A percentile compares a stretch with the other conserved stretches of the same genome.
Conservation (phyloP, 768 basidiomycete genomes). For the Tulasnella sp. region DNA sequence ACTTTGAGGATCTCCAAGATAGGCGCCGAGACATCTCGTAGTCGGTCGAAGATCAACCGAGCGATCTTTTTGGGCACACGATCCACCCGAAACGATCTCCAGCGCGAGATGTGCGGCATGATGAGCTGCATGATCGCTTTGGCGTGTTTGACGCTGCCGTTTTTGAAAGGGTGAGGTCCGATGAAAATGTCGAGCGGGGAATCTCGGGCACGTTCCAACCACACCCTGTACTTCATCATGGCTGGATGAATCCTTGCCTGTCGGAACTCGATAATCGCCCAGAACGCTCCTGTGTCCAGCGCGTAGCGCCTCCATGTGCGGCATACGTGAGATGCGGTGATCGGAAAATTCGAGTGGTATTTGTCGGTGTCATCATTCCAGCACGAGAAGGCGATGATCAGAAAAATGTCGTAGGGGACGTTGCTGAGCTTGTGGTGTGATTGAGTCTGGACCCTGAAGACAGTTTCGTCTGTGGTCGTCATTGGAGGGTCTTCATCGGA, state of each 20-base stretch:
- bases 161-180: background rate
- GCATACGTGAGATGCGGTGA: slow-evolving; percentile 7
- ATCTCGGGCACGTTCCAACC: background rate
- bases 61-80: slow-evolving; percentile 25
- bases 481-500: no score
- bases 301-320: slow-evolving; percentile 1
- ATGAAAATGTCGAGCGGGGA: background rate
- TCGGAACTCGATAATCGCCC: background rate
- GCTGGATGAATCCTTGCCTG: background rate
- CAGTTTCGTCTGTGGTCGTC: no score
- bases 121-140: background rate
- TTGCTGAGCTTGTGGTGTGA: background rate
- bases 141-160: background rate
- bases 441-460: no score
- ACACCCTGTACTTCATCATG: background rate
- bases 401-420: background rate
- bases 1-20: slow-evolving; percentile 62
- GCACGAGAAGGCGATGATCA: background rate
- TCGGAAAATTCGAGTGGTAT: background rate
- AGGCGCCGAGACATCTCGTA: slow-evolving; percentile 53
- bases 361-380: background rate
- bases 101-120: background rate
- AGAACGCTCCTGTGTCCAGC: background rate
- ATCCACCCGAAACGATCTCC: slow-evolving; percentile 40
- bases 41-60: slow-evolving; percentile 57